phyloP scores from a whole-genome alignment of 495 filamentous ascomycete genomes.

The Xylaria acuta region DNA sequence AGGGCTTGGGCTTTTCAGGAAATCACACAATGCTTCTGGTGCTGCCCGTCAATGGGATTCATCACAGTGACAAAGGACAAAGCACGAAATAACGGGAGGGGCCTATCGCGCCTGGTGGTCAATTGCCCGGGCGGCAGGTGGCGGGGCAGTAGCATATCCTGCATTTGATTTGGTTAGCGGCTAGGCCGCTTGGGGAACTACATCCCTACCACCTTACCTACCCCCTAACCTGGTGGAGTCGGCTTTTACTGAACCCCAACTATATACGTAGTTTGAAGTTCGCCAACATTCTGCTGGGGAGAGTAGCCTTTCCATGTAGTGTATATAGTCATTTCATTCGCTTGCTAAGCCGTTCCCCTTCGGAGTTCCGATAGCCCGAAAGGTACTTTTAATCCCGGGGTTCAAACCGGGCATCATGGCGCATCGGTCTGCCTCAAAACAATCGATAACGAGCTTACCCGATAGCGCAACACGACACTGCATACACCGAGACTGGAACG shows the following conservation, averaged over 20 bases:
- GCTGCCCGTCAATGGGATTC: background rate
- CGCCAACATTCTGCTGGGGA: too few relatives aligned
- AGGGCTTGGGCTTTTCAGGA: background rate
- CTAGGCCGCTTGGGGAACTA: background rate
- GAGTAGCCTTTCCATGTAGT: too few relatives aligned
- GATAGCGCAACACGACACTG: too few relatives aligned
- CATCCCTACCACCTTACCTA: too few relatives aligned
- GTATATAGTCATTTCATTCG: too few relatives aligned
- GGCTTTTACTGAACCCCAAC: too few relatives aligned
- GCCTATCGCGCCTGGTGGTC: background rate
- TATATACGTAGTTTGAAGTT: too few relatives aligned
- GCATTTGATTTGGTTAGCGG: background rate
- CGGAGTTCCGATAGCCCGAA: background rate
- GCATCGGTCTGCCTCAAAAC: background rate
- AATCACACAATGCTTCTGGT: background rate
- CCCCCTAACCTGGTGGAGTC: too few relatives aligned
- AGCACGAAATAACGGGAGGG: slow-evolving; percentile 6
- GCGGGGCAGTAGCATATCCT: background rate
- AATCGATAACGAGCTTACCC: background rate
- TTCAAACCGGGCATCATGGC: background rate
- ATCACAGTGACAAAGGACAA: background rate
- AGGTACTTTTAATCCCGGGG: background rate
- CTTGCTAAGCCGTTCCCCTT: too few relatives aligned
- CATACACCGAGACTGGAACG: background rate
- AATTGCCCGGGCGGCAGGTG: background rate